A percentile compares a stretch with the other conserved stretches of the same genome.
phyloP scores from a whole-genome alignment of 208 protist genomes.

The Leishmania martiniquensis region DNA sequence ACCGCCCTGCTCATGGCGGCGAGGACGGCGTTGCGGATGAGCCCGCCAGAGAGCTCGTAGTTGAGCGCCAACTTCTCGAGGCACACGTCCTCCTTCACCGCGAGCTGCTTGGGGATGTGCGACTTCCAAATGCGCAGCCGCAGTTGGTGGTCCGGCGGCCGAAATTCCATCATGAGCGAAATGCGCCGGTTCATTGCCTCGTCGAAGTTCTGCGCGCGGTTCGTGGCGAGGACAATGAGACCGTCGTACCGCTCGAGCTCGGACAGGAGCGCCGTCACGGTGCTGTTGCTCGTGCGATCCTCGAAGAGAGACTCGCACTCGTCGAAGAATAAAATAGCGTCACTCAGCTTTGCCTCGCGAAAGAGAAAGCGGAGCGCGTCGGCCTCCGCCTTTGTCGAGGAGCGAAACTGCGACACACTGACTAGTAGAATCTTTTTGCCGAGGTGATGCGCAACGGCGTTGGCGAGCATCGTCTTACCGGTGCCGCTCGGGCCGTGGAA shows the following conservation, averaged over 20 bases:
- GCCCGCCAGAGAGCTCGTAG: slow-evolving; percentile 90
- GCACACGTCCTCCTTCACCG: slow-evolving; percentile 66
- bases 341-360: slow-evolving; percentile 90
- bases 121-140: slow-evolving; percentile 84
- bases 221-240: slow-evolving; percentile 92
- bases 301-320: slow-evolving; percentile 94
- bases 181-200: slow-evolving; percentile 95
- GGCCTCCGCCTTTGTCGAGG: slow-evolving; percentile 48
- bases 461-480: slow-evolving; percentile 95
- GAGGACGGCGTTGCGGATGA: slow-evolving; percentile 93
- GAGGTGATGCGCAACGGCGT: slow-evolving; percentile 91
- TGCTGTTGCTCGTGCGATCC: slow-evolving; percentile 74
- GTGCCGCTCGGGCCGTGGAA: slow-evolving; percentile 94
- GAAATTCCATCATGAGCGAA: slow-evolving; percentile 92
- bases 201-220: slow-evolving; percentile 88
- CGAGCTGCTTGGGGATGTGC: slow-evolving; percentile 71
- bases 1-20: slow-evolving; percentile 84
- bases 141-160: slow-evolving; percentile 85
- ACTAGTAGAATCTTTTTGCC: slow-evolving; percentile 90
- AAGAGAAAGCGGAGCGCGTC: slow-evolving; percentile 92
- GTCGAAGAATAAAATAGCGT: slow-evolving; percentile 95
- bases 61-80: slow-evolving; percentile 74
- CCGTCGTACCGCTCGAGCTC: slow-evolving; percentile 93
- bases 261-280: slow-evolving; percentile 85
- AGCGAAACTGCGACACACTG: slow-evolving; percentile 81